Evolutionary conservation across 2,329 filamentous ascomycete genomes (phyloP).

Genomic region (Triangularia setosa): DNA sequence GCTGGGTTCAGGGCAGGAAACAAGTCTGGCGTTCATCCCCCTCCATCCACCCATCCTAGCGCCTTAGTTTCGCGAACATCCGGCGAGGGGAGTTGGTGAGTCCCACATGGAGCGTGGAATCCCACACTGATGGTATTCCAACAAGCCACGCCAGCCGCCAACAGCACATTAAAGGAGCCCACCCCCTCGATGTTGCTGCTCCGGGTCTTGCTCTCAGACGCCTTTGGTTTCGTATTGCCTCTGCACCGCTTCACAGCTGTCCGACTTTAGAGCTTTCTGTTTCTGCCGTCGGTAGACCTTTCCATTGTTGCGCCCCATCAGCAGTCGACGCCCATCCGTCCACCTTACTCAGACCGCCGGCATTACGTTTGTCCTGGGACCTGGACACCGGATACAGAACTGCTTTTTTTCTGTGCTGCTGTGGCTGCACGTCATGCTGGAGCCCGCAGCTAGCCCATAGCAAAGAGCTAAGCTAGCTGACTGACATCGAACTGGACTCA

Average conservation of each 20-base stretch:
- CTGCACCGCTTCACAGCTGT: slow-evolving; percentile 3
- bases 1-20: slow-evolving; percentile 14
- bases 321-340: not conserved
- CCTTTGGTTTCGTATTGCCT: slow-evolving; percentile 10
- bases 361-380: not conserved
- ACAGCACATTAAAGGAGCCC: slow-evolving; percentile 26
- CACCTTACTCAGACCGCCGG: slow-evolving; percentile 6
- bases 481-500: slow-evolving; percentile 4
- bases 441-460: slow-evolving; percentile 6
- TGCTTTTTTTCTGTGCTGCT: not conserved
- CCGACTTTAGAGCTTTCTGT: not conserved
- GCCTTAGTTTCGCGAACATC: slow-evolving; percentile 24
- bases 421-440: slow-evolving; percentile 22
- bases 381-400: not conserved
- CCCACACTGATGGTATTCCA: slow-evolving; percentile 9
- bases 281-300: not conserved
- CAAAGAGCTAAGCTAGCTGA: slow-evolving; percentile 12
- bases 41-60: slow-evolving; percentile 14
- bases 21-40: slow-evolving; percentile 5
- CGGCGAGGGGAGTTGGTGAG: slow-evolving; percentile 5
- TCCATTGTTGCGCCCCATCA: not conserved
- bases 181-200: slow-evolving; percentile 23
- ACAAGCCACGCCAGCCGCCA: slow-evolving; percentile 22
- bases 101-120: slow-evolving; percentile 18
- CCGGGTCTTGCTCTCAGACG: slow-evolving; percentile 20